A percentile compares a stretch with the other conserved stretches of the same genome.
phyloP scores from a whole-genome alignment of 2,329 filamentous ascomycete genomes.

The Leptoxyphium fumago region DNA sequence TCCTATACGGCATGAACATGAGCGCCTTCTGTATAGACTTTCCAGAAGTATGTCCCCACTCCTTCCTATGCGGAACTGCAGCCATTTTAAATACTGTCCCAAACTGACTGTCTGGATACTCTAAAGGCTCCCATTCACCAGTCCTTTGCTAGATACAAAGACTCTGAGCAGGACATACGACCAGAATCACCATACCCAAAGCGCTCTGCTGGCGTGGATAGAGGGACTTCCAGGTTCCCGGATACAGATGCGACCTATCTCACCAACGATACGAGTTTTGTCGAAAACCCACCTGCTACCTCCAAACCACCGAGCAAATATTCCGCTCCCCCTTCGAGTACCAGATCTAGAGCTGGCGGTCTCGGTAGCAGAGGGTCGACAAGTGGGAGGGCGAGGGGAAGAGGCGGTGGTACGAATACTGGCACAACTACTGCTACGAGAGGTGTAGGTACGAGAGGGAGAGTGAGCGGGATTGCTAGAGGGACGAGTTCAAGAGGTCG shows the following conservation, averaged over 20 bases:
- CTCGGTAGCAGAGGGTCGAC: constrained; percentile 8
- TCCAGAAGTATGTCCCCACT: constrained; percentile 51
- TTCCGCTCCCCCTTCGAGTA: constrained; percentile 20
- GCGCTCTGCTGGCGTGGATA: constrained; percentile 1
- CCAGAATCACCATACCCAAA: not conserved
- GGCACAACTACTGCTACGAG: constrained; percentile 1
- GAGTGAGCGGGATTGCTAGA: constrained; percentile 13
- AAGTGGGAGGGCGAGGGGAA: constrained; percentile 22
- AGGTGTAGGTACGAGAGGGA: constrained; percentile 14
- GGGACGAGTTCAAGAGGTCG: constrained; percentile 1
- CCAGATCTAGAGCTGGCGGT: constrained; percentile 6
- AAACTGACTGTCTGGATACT: not conserved
- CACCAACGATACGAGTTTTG: constrained; percentile 82
- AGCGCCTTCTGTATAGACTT: constrained; percentile 98
- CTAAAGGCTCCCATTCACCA: constrained; percentile 63
- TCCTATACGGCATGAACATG: constrained; percentile 95
- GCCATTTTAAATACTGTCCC: not conserved
- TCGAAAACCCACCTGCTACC: constrained; percentile 60
- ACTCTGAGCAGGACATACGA: not conserved
- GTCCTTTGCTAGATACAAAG: constrained; percentile 54
- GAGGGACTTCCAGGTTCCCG: constrained; percentile 2
- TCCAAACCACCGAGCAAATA: constrained; percentile 32
- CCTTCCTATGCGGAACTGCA: no score
- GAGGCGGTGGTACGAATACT: constrained; percentile 19
- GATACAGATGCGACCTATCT: constrained; percentile 73